These are phyloP conservation scores for Cystobasidium sp. DNA, from an alignment of 1,284 basidiomycete genomes.

Conservation along the genomic window DNA sequence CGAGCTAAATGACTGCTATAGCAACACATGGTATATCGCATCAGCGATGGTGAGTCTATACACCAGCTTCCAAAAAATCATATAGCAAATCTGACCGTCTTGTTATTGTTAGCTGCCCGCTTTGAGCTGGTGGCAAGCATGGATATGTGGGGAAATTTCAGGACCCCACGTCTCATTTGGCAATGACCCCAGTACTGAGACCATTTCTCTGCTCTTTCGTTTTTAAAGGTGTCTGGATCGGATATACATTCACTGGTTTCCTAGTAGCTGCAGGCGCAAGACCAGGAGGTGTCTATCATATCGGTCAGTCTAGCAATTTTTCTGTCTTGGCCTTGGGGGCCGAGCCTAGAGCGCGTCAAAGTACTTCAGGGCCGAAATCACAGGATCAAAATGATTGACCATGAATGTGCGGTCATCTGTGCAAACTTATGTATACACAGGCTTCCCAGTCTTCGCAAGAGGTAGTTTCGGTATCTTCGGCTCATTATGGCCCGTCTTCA, in stretches of 20 bases:
- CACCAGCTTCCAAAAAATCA: background rate
- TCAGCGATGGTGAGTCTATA: conserved; percentile 24
- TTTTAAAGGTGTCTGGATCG: conserved; percentile 65
- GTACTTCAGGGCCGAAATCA: too few relatives aligned
- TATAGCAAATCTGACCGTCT: conserved; percentile 65
- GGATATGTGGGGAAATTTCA: conserved; percentile 59
- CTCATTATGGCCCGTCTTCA: conserved; percentile 63
- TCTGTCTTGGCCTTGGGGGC: conserved; percentile 52
- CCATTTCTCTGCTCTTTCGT: background rate
- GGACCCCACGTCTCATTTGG: background rate
- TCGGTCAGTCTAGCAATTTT: conserved; percentile 5
- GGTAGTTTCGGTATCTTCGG: conserved; percentile 74
- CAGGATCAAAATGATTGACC: too few relatives aligned
- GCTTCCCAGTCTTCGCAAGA: conserved; percentile 72
- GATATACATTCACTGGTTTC: conserved; percentile 69
- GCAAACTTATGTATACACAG: conserved; percentile 52
- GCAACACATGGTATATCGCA: conserved; percentile 39
- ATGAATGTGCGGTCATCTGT: too few relatives aligned
- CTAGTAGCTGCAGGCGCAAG: conserved; percentile 81
- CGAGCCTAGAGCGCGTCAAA: background rate
- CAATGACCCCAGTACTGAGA: background rate
- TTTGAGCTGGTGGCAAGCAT: conserved; percentile 77
- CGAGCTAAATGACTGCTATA: background rate
- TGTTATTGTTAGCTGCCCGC: conserved; percentile 66
- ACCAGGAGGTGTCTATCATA: conserved; percentile 62